phyloP scores from a whole-genome alignment of 371 early-diverging fungal genomes.

The Mortierella sp. region DNA sequence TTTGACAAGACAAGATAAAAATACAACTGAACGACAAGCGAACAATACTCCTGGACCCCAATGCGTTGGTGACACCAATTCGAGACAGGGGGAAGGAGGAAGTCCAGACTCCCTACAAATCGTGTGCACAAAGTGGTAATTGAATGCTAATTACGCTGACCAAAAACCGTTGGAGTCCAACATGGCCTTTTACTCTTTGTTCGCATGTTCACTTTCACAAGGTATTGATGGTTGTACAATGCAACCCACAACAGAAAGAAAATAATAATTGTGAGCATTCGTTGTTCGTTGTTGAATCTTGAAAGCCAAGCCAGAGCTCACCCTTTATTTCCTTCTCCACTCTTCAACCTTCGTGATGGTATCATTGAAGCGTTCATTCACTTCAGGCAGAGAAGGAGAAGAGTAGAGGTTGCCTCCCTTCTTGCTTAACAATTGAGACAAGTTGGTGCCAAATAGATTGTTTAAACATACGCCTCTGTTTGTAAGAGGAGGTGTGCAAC shows the following conservation, averaged over 20 bases:
- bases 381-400: no score
- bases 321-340: no score
- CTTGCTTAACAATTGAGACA: no score
- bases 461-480: no score
- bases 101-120: constrained; percentile 9
- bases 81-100: neutral
- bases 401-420: no score
- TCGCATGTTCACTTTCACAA: constrained; percentile 12
- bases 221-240: constrained; percentile 5
- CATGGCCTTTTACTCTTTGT: neutral
- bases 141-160: neutral
- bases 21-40: neutral
- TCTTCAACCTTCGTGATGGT: no score
- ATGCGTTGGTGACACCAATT: neutral
- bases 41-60: neutral
- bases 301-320: no score
- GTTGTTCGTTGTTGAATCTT: neutral
- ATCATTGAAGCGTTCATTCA: no score
- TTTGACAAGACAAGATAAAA: no score
- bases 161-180: neutral
- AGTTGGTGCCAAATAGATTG: no score
- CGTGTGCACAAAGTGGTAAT: neutral
- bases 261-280: neutral
- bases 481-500: no score
- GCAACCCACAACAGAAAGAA: neutral